Evolutionary conservation across 768 basidiomycete species (phyloP), one percentile per base, ranked within the genome.

Genomic region (Galerina sulciceps): DNA sequence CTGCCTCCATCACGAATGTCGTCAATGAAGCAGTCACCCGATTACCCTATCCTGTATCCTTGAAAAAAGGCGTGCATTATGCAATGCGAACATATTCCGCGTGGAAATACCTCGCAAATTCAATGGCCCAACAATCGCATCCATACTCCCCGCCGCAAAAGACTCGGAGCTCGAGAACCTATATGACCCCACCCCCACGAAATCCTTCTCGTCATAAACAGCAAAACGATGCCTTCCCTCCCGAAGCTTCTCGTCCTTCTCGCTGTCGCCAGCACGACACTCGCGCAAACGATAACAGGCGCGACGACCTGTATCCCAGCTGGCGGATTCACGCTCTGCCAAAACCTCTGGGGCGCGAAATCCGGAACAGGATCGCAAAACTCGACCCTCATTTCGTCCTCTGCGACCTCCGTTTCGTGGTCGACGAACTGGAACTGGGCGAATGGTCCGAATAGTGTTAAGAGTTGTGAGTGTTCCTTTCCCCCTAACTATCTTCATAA

Each of bases 291-390:
- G 6, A 40, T 53, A 10, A 53, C 51, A 15, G 51, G 51, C 18
- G 18, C 51, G 9, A 53, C 51, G 8, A n/a, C 17, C 36, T 53
- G 51, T 42, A 10, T 53, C 37, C 38, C 51, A 14, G 37, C 51
- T 26, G 84, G 83, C 2, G 66, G 69, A 11, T 86, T 74, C 67
- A 79, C 75, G 0, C 76, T 85, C 43, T 85, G 84, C 73, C 81
- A 85, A 65, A 84, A 86, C 66, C 79, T 83, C 20, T 86, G 84
- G 84, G 84, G 83, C 13, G 63, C 67, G 17, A 50, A 81, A 81
- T 58, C 73, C 15, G 85, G 85, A 13, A 77, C 77, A 1, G 85
- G 84, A 13, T 74, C 68, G 15, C 82, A 86, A 65, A 72, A 67
- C 37, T 81, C 85, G 0, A 84, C 82, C 1, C 69, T 85, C 47